Evolutionary conservation across 208 protist genomes (phyloP), one percentile per base, ranked within the genome.

Genomic region (Wallacemonas rigidus): DNA sequence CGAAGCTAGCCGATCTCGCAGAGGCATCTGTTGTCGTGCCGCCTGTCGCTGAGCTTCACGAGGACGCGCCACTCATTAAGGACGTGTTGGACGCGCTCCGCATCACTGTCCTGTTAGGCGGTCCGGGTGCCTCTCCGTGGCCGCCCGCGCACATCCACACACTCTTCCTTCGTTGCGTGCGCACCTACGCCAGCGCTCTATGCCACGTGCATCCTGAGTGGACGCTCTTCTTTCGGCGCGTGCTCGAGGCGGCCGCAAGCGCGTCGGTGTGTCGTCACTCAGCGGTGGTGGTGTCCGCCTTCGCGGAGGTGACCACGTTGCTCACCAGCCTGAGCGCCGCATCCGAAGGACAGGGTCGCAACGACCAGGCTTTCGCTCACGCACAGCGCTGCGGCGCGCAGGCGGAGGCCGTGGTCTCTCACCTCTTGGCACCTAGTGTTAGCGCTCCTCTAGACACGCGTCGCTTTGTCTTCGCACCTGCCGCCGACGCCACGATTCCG

Each of bases 1-100:
- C 67, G 48, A 64, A 76, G 36, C 72, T 76, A 0, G 72, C 62
- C 8, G n/a, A 55, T 7, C 43, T 89, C n/a, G 57, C 26, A 0
- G 56, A 35, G 2, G 73, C 62, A 0, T 65, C 54, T 36, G 67
- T 60, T 0, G 38, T 55, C 4, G 35, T 76, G 9, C 40, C 60
- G 56, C 68, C 56, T 4, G 39, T 35, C 2, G 6, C 55, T 12
- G 55, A 72, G 56, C 45, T 72, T 15, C 45, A 62, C 40, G 60
- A 65, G 17, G 14, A 17, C 41, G 8, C 60, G 3, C 11, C 36
- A 14, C 60, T 65, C 43, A 26, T 65, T 35, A 38, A 48, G 40
- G 60, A 65, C 60, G 6, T 65, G 60, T 17, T 65, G 41, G 60
- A 65, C 43, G 60, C 60, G 15, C 60, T 65, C 14, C 60, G 60